Evolutionary conservation across 441 rosid genomes (phyloP).

Genomic region (Erysimum cheiri): DNA sequence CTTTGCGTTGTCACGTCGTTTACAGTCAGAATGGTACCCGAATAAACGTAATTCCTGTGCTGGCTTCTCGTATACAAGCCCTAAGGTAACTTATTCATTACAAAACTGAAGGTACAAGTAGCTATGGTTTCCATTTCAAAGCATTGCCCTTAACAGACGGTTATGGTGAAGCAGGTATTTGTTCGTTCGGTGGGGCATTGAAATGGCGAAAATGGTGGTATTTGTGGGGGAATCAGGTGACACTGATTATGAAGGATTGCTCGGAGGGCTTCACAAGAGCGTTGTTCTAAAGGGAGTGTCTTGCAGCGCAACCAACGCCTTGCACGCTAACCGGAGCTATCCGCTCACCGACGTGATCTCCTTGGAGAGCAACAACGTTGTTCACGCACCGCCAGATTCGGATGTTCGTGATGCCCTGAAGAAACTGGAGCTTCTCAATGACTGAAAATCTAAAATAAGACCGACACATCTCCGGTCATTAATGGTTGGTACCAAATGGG

Average conservation of each 20-base stretch:
- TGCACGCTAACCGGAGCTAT: slow-evolving; percentile 72
- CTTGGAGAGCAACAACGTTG: slow-evolving; percentile 66
- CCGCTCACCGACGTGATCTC: slow-evolving; percentile 89
- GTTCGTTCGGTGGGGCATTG: slow-evolving; percentile 86
- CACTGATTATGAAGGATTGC: slow-evolving; percentile 89
- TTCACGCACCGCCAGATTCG: slow-evolving; percentile 53
- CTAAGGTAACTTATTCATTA: slow-evolving; percentile 62
- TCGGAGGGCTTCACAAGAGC: slow-evolving; percentile 84
- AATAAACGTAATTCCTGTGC: slow-evolving; percentile 88
- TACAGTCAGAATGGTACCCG: slow-evolving; percentile 83
- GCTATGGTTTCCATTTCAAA: slow-evolving; percentile 4
- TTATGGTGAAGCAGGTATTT: slow-evolving; percentile 65
- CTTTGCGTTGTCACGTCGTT: slow-evolving; percentile 85
- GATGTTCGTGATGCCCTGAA: slow-evolving; percentile 64
- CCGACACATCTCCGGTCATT: background rate
- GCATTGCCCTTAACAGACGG: background rate
- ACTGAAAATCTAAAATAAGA: slow-evolving; percentile 35
- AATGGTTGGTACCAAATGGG: slow-evolving; percentile 11
- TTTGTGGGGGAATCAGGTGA: slow-evolving; percentile 91
- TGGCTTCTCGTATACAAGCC: slow-evolving; percentile 95
- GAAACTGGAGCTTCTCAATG: slow-evolving; percentile 61
- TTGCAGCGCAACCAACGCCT: slow-evolving; percentile 54
- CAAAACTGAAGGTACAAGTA: background rate
- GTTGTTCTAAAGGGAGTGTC: slow-evolving; percentile 74
- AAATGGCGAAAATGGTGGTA: slow-evolving; percentile 79